Percentiles rank a stretch among this genome's conserved stretches.
These are phyloP conservation scores for Calvatia gigantea DNA, from an alignment of 768 basidiomycete genomes.

Conservation along the genomic window DNA sequence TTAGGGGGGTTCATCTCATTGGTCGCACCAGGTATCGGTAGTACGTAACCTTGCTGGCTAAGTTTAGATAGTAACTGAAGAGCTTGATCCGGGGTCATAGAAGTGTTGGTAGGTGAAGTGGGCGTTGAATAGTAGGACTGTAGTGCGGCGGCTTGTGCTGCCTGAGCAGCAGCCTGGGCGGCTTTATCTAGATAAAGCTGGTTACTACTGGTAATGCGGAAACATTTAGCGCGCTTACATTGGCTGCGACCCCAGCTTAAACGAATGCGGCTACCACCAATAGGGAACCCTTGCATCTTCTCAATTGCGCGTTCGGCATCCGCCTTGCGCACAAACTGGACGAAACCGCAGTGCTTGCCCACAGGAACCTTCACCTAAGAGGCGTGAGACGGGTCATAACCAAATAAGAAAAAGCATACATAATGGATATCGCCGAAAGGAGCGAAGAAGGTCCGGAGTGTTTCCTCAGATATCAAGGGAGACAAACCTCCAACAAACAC, in stretches of 20 bases:
- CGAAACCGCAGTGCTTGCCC: constrained; percentile 94
- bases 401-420: constrained; percentile 44
- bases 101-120: constrained; percentile 20
- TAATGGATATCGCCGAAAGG: constrained; percentile 96
- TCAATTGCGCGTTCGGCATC: constrained; percentile 93
- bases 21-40: background rate
- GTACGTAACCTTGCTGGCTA: constrained; percentile 35
- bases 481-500: constrained; percentile 92
- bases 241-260: constrained; percentile 93
- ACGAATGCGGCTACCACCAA: constrained; percentile 88
- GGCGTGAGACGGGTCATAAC: constrained; percentile 11
- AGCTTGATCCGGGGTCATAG: constrained; percentile 61
- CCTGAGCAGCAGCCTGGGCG: constrained; percentile 85
- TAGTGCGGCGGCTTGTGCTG: constrained; percentile 71
- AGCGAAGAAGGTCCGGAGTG: constrained; percentile 83
- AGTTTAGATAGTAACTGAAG: constrained; percentile 59
- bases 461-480: constrained; percentile 87
- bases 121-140: constrained; percentile 36
- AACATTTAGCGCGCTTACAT: constrained; percentile 47
- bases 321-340: constrained; percentile 88
- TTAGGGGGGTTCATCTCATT: background rate
- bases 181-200: constrained; percentile 63
- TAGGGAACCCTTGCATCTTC: constrained; percentile 95
- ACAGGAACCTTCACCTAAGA: constrained; percentile 90
- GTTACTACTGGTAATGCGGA: constrained; percentile 5